Evolutionary conservation across 2,329 filamentous ascomycete species (phyloP), one percentile per base, ranked within the genome.

Genomic region (Cercospora zeae-maydis): DNA sequence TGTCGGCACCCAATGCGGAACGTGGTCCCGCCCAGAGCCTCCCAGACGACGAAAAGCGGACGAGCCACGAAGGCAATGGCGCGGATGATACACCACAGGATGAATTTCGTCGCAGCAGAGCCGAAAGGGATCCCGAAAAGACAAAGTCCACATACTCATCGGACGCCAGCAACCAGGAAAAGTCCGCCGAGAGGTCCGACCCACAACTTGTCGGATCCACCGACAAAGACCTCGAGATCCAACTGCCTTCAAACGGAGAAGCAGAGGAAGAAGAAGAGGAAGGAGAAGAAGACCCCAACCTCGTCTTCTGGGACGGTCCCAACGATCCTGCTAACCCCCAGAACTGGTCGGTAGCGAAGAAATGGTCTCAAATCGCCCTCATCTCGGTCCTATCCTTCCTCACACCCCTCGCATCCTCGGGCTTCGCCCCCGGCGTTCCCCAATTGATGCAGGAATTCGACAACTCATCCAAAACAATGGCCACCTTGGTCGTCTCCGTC

Each of bases 371-470:
- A 30, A 75, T 85, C 2, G 69, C 69, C 2, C 71, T 84, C 1
- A 77, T 86, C 2, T 81, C 81, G 0, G 65, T 77, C 2, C 77
- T 85, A 19, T 83, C 80, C 1, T 79, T 84, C 19, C 72, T 84
- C 19, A 79, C 77, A 5, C 81, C 83, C 0, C 75, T 86, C 2
- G 84, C 81, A 0, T 82, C 80, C 3, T 81, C 78, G 3, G 89
- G 90, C 77, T 88, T 91, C 69, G 88, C 88, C 0, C 88, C 88
- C 0, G 87, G 84, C 4, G 84, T 90, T 0, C 83, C 84, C 0
- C 76, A 85, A 2, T 78, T 91, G 0, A 83, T 89, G 80, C 58
- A 69, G 5, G 86, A 90, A 21, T 91, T 91, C 71, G 61, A 81
- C 30, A 82, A 79, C 4, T 77, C 74, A 33, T 85, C 80, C 63